Conservation (phyloP, 495 filamentous ascomycete species). For the Amorphotheca resinae region DNA sequence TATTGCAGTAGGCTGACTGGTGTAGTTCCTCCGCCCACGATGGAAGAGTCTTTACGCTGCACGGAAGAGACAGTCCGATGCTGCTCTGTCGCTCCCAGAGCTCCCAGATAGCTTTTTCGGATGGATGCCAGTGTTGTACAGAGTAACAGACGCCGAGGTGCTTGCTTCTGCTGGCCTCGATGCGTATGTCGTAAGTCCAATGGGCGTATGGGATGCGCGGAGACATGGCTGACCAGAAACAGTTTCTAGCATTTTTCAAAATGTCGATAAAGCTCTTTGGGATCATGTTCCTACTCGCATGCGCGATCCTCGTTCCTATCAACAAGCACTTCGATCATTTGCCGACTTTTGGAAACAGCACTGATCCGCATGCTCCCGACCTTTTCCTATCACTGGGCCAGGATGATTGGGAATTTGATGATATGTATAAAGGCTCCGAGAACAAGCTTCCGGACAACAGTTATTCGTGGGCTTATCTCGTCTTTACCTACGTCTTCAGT, state of each 20-base stretch:
- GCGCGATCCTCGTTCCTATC: slow-evolving; percentile 70
- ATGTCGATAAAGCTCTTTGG: slow-evolving; percentile 78
- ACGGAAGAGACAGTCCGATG: slow-evolving; percentile 55
- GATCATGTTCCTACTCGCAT: slow-evolving; percentile 66
- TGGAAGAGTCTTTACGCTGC: slow-evolving; percentile 92
- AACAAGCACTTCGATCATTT: slow-evolving; percentile 48
- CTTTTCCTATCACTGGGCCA: neutral
- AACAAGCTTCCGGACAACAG: slow-evolving; percentile 26
- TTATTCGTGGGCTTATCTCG: slow-evolving; percentile 88
- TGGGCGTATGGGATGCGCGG: neutral
- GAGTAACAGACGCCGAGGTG: slow-evolving; percentile 78
- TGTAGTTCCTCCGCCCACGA: slow-evolving; percentile 64
- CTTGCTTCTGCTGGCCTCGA: slow-evolving; percentile 86
- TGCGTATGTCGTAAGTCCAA: slow-evolving; percentile 69
- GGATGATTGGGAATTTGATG: slow-evolving; percentile 7
- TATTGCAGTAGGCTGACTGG: slow-evolving; percentile 15
- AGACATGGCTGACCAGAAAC: slow-evolving; percentile 1
- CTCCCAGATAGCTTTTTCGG: slow-evolving; percentile 82
- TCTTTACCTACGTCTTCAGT: slow-evolving; percentile 86
- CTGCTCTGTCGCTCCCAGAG: slow-evolving; percentile 63
- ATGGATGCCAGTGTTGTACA: slow-evolving; percentile 87
- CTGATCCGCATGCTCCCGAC: slow-evolving; percentile 1
- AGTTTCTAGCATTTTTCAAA: slow-evolving; percentile 91
- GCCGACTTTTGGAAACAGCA: slow-evolving; percentile 2
- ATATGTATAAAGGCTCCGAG: slow-evolving; percentile 4